phyloP scores from a whole-genome alignment of 2,329 filamentous ascomycete species.

The Macrophomina pseudophaseolina region DNA sequence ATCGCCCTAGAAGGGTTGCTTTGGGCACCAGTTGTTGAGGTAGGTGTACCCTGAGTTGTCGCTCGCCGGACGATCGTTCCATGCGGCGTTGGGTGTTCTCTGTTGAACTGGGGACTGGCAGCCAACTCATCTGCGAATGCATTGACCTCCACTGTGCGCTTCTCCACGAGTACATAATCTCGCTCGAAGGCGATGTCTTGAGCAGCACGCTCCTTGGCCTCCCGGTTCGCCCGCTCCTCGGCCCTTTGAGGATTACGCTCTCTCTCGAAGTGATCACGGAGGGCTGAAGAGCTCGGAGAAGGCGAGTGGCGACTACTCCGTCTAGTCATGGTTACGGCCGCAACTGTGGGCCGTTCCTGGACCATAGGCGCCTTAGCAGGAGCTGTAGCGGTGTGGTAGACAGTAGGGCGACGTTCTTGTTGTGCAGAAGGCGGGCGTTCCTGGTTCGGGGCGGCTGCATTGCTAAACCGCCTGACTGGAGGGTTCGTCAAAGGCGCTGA shows the following conservation, averaged over 20 bases:
- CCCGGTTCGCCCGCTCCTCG: slow-evolving; percentile 45
- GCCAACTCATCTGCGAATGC: slow-evolving; percentile 95
- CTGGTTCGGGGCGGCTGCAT: slow-evolving; percentile 36
- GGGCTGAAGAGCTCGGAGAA: slow-evolving; percentile 51
- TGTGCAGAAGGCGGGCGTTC: slow-evolving; percentile 41
- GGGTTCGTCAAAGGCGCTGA: neutral
- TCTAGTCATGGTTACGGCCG: slow-evolving; percentile 60
- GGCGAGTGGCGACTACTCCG: slow-evolving; percentile 61
- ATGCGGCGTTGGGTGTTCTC: slow-evolving; percentile 56
- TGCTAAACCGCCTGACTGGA: slow-evolving; percentile 36
- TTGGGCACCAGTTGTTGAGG: slow-evolving; percentile 71
- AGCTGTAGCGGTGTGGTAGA: slow-evolving; percentile 52
- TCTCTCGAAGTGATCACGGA: slow-evolving; percentile 54
- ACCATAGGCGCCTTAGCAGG: slow-evolving; percentile 47
- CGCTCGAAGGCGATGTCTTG: slow-evolving; percentile 90
- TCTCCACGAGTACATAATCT: slow-evolving; percentile 96
- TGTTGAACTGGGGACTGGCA: slow-evolving; percentile 69
- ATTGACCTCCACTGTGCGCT: slow-evolving; percentile 93
- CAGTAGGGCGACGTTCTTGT: slow-evolving; percentile 50
- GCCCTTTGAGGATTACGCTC: slow-evolving; percentile 48
- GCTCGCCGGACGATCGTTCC: slow-evolving; percentile 74
- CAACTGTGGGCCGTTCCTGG: slow-evolving; percentile 43
- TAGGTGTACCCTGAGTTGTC: slow-evolving; percentile 76
- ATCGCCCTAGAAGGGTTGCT: slow-evolving; percentile 73
- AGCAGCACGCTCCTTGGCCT: slow-evolving; percentile 68